phyloP scores from a whole-genome alignment of 148 eudicot genomes.

The Camellia granthamiana region DNA sequence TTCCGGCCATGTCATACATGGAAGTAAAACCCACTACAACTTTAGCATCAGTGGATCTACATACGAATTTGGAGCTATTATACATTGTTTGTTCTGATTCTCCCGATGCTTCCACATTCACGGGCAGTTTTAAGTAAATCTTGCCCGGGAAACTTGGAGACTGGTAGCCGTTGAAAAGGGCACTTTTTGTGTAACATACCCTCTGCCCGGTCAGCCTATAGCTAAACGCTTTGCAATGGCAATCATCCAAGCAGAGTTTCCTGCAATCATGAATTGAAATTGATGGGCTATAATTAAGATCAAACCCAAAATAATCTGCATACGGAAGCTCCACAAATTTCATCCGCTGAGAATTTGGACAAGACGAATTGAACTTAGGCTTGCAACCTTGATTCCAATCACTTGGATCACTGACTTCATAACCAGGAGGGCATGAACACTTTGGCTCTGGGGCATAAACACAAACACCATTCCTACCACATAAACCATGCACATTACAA shows the following conservation, averaged over 20 bases:
- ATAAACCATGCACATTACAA: slow-evolving; percentile 52
- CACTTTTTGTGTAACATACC: slow-evolving; percentile 40
- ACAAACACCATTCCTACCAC: slow-evolving; percentile 61
- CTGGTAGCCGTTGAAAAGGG: slow-evolving; percentile 44
- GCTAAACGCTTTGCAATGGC: slow-evolving; percentile 46
- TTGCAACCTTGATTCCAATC: slow-evolving; percentile 64
- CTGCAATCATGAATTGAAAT: slow-evolving; percentile 34
- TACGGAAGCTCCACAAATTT: slow-evolving; percentile 44
- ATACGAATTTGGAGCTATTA: slow-evolving; percentile 21
- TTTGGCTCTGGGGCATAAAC: slow-evolving; percentile 33
- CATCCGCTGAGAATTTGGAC: slow-evolving; percentile 26
- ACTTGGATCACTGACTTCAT: slow-evolving; percentile 26
- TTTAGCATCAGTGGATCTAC: slow-evolving; percentile 22
- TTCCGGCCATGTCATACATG: slow-evolving; percentile 18
- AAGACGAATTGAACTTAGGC: slow-evolving; percentile 33
- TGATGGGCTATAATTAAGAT: slow-evolving; percentile 18
- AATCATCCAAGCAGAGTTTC: slow-evolving; percentile 40
- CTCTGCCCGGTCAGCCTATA: slow-evolving; percentile 38
- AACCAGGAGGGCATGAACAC: slow-evolving; percentile 54
- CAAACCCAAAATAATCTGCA: slow-evolving; percentile 56
- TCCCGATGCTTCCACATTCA: slow-evolving; percentile 9
- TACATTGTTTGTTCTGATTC: slow-evolving; percentile 7
- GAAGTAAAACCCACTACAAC: slow-evolving; percentile 10
- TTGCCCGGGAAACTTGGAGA: slow-evolving; percentile 31
- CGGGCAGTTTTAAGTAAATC: slow-evolving; percentile 44